Conservation (phyloP, 306 rosid genomes). For the Castanospermum australe region DNA sequence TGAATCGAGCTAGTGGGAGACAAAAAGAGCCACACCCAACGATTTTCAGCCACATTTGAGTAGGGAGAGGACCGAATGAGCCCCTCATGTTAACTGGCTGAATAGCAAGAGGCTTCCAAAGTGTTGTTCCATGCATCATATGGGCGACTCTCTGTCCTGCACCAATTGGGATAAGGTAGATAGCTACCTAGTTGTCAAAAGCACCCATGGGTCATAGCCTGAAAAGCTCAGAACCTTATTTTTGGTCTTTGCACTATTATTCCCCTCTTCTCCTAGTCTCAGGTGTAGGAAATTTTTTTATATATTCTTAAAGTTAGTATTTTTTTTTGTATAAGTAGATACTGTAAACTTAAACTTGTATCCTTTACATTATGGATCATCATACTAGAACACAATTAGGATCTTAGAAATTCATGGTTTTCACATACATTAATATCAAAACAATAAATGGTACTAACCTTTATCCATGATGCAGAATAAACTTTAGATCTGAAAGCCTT, state of each 20-base stretch:
- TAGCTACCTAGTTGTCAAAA: background rate
- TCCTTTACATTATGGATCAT: no score
- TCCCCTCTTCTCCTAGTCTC: background rate
- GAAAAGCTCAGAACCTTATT: constrained; percentile 5
- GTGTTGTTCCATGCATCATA: background rate
- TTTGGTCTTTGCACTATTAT: background rate
- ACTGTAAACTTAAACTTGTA: no score
- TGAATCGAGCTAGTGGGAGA: constrained; percentile 20
- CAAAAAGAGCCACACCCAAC: constrained; percentile 30
- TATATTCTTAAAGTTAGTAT: no score
- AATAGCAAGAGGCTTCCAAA: constrained; percentile 16
- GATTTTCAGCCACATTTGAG: constrained; percentile 24
- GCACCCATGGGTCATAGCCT: constrained; percentile 19
- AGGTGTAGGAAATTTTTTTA: no score
- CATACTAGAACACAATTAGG: no score
- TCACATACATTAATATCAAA: no score
- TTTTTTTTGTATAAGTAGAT: no score
- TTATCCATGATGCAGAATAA: no score
- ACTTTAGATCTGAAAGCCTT: no score
- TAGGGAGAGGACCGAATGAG: constrained; percentile 15
- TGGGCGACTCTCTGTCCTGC: constrained; percentile 17
- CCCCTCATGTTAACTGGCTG: constrained; percentile 35
- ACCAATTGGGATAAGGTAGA: constrained; percentile 14
- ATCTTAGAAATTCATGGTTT: no score
- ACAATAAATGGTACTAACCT: no score